Evolutionary conservation across 1,284 basidiomycete species (phyloP).

Genomic region (Cerrena zonata): DNA sequence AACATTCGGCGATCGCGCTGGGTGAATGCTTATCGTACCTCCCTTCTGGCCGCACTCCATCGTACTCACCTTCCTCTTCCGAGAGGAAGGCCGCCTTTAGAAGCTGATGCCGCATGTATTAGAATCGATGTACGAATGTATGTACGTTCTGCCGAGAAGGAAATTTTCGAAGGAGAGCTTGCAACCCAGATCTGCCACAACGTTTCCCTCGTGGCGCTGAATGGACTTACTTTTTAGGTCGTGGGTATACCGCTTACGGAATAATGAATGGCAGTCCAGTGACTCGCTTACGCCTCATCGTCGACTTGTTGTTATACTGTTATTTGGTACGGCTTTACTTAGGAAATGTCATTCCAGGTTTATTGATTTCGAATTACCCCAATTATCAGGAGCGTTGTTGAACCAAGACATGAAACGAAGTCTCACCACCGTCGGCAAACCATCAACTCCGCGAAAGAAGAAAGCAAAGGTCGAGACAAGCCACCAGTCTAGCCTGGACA

Average conservation of each 20-base stretch:
- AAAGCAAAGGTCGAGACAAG: constrained; percentile 16
- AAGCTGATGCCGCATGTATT: not conserved
- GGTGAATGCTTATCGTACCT: not conserved
- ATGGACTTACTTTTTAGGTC: not conserved
- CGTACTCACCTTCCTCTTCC: constrained; percentile 11
- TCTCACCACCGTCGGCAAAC: no score
- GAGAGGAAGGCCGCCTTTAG: constrained; percentile 1
- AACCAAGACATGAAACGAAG: no score
- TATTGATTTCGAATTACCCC: no score
- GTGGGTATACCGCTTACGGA: not conserved
- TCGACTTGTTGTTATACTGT: no score
- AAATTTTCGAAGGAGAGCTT: not conserved
- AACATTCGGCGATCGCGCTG: not conserved
- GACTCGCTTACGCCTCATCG: no score
- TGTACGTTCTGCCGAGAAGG: not conserved
- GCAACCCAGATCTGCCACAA: not conserved
- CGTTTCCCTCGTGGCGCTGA: not conserved
- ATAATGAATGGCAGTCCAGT: no score
- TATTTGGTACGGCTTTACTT: no score
- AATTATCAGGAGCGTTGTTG: no score
- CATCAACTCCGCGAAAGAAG: constrained; percentile 23
- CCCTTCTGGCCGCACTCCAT: not conserved
- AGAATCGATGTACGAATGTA: not conserved
- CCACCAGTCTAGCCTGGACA: constrained; percentile 26
- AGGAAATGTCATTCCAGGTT: no score